Percentiles rank a stretch among this genome's conserved stretches.
Conservation (phyloP, 2,329 filamentous ascomycete genomes). For the Penicillium sp. region DNA sequence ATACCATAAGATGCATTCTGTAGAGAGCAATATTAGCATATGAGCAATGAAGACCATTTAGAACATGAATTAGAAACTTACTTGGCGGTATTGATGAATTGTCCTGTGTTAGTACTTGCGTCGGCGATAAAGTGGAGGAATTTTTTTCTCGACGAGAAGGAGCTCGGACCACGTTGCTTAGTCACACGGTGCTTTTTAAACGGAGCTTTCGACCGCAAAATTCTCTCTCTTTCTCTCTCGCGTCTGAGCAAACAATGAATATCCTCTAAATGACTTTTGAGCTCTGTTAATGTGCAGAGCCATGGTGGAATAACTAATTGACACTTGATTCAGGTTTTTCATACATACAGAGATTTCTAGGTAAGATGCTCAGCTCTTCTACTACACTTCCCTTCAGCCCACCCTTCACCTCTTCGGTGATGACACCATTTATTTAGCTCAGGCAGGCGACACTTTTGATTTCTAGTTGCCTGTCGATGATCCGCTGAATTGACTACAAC, state of each 20-base stretch:
- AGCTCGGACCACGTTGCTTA: conserved; percentile 22
- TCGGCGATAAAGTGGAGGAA: conserved; percentile 23
- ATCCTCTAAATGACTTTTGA: background rate
- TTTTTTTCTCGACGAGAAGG: conserved; percentile 24
- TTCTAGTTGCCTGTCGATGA: conserved; percentile 52
- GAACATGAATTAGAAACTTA: conserved; percentile 19
- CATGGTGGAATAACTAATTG: conserved; percentile 1
- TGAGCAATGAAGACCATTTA: background rate
- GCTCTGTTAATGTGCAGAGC: conserved; percentile 8
- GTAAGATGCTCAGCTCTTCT: conserved; percentile 20
- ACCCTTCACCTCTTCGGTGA: conserved; percentile 41
- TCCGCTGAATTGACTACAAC: conserved; percentile 80
- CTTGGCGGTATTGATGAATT: conserved; percentile 27
- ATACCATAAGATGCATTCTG: conserved; percentile 45
- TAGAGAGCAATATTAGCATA: conserved; percentile 9
- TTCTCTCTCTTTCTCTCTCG: conserved; percentile 12
- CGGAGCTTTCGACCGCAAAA: conserved; percentile 15
- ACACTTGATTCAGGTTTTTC: conserved; percentile 2
- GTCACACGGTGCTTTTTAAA: conserved; percentile 24
- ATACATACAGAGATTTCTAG: conserved; percentile 1
- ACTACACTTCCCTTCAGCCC: conserved; percentile 11
- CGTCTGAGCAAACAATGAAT: background rate
- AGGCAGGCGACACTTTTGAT: conserved; percentile 51
- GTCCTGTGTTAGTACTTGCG: conserved; percentile 14
- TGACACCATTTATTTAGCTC: conserved; percentile 45